Evolutionary conservation across 257 asterid genomes (phyloP), one percentile per base, ranked within the genome.

Genomic region (Jaltomata sinuosa): DNA sequence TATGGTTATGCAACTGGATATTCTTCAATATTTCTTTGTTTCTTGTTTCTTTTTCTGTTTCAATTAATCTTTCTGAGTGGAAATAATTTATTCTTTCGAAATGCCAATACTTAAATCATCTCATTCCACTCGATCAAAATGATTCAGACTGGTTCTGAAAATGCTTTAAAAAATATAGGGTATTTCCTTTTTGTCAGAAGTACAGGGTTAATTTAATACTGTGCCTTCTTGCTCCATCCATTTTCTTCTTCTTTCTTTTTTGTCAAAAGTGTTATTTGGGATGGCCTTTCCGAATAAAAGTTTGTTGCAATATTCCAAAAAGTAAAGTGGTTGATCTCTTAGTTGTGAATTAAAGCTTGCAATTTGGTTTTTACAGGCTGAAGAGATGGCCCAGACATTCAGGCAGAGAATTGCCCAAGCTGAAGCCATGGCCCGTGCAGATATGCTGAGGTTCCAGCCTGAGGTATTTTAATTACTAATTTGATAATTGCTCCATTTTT

Each of bases 371-470:
- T 57, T 69, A 38, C 89, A 96, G 99, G 99, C 99, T 1, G 99
- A 96, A 88, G 99, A 96, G 96, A 96, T 94, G 99, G 98, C 98
- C 80, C 98, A 94, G 91, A 94, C 99, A 45, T 96, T 96, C 94
- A 94, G 98, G 91, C 98, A 94, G 90, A 91, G 99, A 89, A 96
- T 96, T 85, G 99, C 99, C 85, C 99, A 96, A 87, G 99, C 98
- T 15, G 99, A 94, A 93, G 99, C 99, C 87, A 93, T 94, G 99
- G 99, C 99, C 84, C 97, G 99, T 82, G 98, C 98, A 55, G 99
- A 96, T 85, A 96, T 96, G 96, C 95, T 94, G 62, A 90, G 99
- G 83, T 96, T 96, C 92, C 99, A 96, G 83, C 98, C 98, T 12
- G 99, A 96, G 98, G 98, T 96, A 91, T 42, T 80, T 19, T 29